These are phyloP conservation scores for Roridomyces roridus DNA, from an alignment of 768 basidiomycete genomes.

Conservation along the genomic window DNA sequence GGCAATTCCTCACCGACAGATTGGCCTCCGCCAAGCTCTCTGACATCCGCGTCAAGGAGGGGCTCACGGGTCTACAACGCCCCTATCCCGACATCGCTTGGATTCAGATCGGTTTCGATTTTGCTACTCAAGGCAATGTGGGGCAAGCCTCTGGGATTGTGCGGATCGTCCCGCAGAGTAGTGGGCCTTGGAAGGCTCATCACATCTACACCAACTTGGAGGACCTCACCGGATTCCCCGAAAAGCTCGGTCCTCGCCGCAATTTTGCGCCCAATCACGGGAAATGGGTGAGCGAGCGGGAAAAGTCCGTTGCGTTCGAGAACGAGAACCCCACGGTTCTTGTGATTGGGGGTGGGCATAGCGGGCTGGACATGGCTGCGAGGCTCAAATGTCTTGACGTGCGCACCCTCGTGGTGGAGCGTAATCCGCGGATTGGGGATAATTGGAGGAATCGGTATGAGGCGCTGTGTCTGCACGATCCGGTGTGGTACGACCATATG, in stretches of 20 bases:
- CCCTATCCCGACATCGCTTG: constrained; percentile 61
- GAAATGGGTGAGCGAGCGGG: constrained; percentile 57
- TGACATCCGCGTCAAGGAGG: constrained; percentile 38
- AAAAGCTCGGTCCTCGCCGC: constrained; percentile 29
- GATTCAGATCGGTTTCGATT: constrained; percentile 62
- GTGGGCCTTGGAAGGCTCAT: constrained; percentile 63
- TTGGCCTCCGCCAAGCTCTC: constrained; percentile 34
- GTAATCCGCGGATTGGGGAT: constrained; percentile 59
- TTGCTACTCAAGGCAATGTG: constrained; percentile 55
- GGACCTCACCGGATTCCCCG: constrained; percentile 57
- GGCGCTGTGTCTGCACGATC: constrained; percentile 59
- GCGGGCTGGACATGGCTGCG: constrained; percentile 69
- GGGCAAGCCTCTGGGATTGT: constrained; percentile 59
- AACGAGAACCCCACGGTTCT: constrained; percentile 64
- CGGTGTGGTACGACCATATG: constrained; percentile 48
- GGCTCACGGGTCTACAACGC: constrained; percentile 39
- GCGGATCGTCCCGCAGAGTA: constrained; percentile 54
- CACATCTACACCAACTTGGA: constrained; percentile 65
- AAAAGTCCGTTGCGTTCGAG: constrained; percentile 49
- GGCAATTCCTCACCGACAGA: constrained; percentile 44
- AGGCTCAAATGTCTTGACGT: constrained; percentile 68
- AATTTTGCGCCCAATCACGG: too few relatives aligned
- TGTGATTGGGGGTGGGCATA: constrained; percentile 70
- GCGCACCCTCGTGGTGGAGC: constrained; percentile 61
- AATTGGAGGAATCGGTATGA: constrained; percentile 70